Conservation (phyloP, 768 basidiomycete genomes). For the Hygrophorus pudorinus region DNA sequence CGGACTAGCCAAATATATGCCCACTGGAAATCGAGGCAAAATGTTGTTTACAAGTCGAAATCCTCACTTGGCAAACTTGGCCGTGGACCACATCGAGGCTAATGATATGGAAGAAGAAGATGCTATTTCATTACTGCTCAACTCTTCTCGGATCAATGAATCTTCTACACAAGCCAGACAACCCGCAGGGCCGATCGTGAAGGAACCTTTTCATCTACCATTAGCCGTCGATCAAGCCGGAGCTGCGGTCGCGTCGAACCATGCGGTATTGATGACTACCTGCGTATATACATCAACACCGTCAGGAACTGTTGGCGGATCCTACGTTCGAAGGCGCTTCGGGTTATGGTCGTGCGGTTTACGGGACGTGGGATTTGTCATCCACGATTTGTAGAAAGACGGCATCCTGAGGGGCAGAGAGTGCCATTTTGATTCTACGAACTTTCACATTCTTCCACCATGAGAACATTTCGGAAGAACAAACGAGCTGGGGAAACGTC, state of each 20-base stretch:
- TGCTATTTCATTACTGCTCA: slow-evolving; percentile 11
- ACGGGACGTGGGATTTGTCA: slow-evolving; percentile 15
- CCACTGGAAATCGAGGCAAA: slow-evolving; percentile 11
- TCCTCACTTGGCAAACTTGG: slow-evolving; percentile 4
- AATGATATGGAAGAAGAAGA: slow-evolving; percentile 11
- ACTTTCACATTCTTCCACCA: slow-evolving; percentile 14
- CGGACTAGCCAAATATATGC: slow-evolving; percentile 9
- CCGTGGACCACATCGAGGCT: slow-evolving; percentile 4
- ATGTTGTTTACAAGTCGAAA: slow-evolving; percentile 14
- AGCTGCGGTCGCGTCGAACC: slow-evolving; percentile 9
- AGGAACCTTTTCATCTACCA: slow-evolving; percentile 1
- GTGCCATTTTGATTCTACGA: slow-evolving; percentile 11
- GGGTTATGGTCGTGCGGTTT: slow-evolving; percentile 10
- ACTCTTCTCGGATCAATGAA: slow-evolving; percentile 4
- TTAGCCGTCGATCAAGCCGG: slow-evolving; percentile 14
- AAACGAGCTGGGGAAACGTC: slow-evolving; percentile 5
- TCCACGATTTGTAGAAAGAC: slow-evolving; percentile 8
- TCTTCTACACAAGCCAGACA: neutral
- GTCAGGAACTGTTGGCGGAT: slow-evolving; percentile 7
- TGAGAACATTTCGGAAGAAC: slow-evolving; percentile 7
- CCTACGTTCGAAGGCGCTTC: slow-evolving; percentile 7
- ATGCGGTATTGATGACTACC: slow-evolving; percentile 10
- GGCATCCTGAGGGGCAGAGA: slow-evolving; percentile 4
- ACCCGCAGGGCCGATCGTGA: slow-evolving; percentile 8
- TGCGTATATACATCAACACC: slow-evolving; percentile 6